Base-by-base conservation (phyloP, 1,284 basidiomycete genomes). In the Sphaerobolus stellatus region DNA sequence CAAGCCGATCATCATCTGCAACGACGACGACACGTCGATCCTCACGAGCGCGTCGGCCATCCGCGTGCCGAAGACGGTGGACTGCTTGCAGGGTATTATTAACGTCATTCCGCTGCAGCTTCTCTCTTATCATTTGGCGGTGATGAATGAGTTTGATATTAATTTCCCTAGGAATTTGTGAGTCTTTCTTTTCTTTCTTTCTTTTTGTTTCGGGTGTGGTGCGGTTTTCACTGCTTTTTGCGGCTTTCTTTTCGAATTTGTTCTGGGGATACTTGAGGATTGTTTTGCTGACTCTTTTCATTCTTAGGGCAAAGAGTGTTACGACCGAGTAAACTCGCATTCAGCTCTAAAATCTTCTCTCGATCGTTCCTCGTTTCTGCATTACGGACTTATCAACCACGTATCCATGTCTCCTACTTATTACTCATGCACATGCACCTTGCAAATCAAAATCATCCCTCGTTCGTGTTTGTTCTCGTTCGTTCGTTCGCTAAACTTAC, bases 21-120 rank as follows among this genome's bases (percentile, higher is more conserved):
- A 97, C 71, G 94, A 98, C 60, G 90, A 87, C 59, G 96, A 99
- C 69, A 80, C 86, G 43, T 86, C 82, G 56, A 88, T 98, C 67
- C 77, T 86, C 48, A 76, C 81, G 50, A 84, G 81, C 61, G 84
- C 80, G 52, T 89, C 92, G 80, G 91, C 92, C 30, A 92, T 98
- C 70, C 88, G 92, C 34, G 89, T 96, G n/a, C 93, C 93, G 56
- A 83, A 84, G 75, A 97, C 96, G 8, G 87, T 97, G 57, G 97
- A 99, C 75, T 94, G 88, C 68, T 77, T 99, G 54, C 97, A 99
- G 75, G 97, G 97, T 47, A 72, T 99, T 61, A 75, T 99, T 73
- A 99, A 98, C 75, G 92, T 99, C 72, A 89, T 99, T 59, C 96
- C 97, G 40, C 80, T 99, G 59, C 97, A 99, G 73, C 79, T 99